Percentiles rank a stretch among this genome's conserved stretches.
Evolutionary conservation across 805 yeast species (phyloP).

Genomic region (Wickerhamiella dianesei): DNA sequence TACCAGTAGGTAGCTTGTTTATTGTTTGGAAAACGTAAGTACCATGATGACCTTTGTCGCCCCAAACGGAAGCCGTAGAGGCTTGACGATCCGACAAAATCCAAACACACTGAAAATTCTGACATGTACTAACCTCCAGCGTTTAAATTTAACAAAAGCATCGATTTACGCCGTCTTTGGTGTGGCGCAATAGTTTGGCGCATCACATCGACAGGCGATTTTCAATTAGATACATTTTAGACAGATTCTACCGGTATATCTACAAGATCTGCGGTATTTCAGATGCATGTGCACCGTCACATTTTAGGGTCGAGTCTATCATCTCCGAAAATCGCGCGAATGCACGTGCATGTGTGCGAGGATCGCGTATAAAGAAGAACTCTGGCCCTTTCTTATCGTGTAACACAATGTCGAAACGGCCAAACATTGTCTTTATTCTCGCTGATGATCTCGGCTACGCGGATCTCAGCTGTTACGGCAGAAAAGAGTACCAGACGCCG

Average conservation of each 20-base stretch:
- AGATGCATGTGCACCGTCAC: too few relatives aligned
- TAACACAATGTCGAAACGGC: too few relatives aligned
- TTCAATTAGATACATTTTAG: too few relatives aligned
- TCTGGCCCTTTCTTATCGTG: too few relatives aligned
- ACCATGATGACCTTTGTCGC: conserved; percentile 20
- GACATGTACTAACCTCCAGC: conserved; percentile 11
- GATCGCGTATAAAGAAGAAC: not conserved
- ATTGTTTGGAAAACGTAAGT: conserved; percentile 17
- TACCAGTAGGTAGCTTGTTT: too few relatives aligned
- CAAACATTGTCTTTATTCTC: conserved; percentile 42
- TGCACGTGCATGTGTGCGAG: not conserved
- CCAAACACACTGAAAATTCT: conserved; percentile 24
- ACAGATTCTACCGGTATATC: too few relatives aligned
- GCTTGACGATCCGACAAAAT: conserved; percentile 19
- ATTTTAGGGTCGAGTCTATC: too few relatives aligned
- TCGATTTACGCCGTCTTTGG: too few relatives aligned
- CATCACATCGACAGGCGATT: too few relatives aligned
- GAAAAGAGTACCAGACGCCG: conserved; percentile 42
- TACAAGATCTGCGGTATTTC: too few relatives aligned
- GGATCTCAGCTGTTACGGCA: conserved; percentile 41
- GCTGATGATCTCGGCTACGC: conserved; percentile 54
- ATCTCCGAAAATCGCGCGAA: not conserved
- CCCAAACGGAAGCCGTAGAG: conserved; percentile 21
- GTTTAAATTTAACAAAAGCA: not conserved
- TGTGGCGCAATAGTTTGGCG: too few relatives aligned